Conservation (phyloP, 106 monocot species). For the Dactylorhiza incarnata region DNA sequence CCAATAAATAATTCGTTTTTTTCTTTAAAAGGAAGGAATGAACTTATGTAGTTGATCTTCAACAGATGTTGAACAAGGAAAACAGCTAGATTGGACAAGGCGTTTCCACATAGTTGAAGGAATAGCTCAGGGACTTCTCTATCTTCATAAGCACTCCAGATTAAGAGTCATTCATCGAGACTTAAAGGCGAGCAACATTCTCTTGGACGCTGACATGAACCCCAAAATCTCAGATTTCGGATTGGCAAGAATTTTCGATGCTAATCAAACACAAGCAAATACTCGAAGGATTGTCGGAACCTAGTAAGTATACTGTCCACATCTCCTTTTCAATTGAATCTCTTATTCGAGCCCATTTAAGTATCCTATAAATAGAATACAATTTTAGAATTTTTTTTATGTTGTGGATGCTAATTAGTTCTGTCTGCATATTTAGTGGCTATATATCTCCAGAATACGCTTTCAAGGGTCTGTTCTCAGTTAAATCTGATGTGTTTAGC, state of each 20-base stretch:
- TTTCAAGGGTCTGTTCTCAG: neutral
- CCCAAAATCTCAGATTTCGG: conserved; percentile 34
- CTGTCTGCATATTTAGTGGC: neutral
- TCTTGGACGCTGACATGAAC: conserved; percentile 20
- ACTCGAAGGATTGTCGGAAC: conserved; percentile 15
- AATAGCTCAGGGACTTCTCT: conserved; percentile 23
- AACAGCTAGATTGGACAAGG: conserved; percentile 8
- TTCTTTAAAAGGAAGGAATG: too few relatives aligned
- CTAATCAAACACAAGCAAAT: conserved; percentile 8
- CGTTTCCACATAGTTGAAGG: conserved; percentile 17
- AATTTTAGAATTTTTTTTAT: too few relatives aligned
- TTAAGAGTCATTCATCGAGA: conserved; percentile 26
- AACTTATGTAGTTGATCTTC: neutral
- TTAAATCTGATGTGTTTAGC: conserved; percentile 2
- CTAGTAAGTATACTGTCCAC: conserved; percentile 7
- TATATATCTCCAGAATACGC: neutral
- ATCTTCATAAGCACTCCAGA: conserved; percentile 29
- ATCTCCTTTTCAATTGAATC: neutral
- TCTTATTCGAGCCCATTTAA: too few relatives aligned
- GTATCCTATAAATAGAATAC: too few relatives aligned
- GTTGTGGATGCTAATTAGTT: neutral
- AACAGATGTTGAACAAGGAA: neutral
- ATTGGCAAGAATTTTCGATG: conserved; percentile 25
- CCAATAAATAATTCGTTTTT: too few relatives aligned
- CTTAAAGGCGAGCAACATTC: conserved; percentile 31